Base-by-base conservation (phyloP, 495 filamentous ascomycete genomes). In the Amphirosellinia nigrospora region DNA sequence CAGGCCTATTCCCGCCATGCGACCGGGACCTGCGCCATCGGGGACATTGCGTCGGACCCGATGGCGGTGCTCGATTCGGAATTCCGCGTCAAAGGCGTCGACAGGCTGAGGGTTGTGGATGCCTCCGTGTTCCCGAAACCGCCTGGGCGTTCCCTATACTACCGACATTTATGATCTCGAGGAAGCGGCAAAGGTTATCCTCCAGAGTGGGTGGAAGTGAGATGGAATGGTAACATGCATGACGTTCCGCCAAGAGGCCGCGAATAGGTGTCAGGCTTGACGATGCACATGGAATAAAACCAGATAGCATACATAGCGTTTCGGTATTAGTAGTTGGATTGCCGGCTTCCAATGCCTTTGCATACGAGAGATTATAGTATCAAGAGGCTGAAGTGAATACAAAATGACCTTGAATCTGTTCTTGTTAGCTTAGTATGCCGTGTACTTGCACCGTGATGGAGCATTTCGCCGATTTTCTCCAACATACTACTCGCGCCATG, bases 81-180 rank as follows among this genome's bases (percentile, higher is more conserved):
- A 56, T 79, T 89, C 48, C 75, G 80, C 3, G 87, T 89, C 3
- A 76, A 79, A 5, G 88, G 87, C 2, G 85, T 89, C 6, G 70
- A 74, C 8, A 80, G 84, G 0, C 74, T 89, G 59, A 79, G 87
- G 0, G 85, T 89, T 41, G 87, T 85, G 0, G 87, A 90, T 74
- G 85, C 83, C 34, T 87, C 84, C 64, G 81, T 86, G 36, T 87
- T 90, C 77, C 89, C 88, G 16, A 79, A 75, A 8, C 71, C 87
- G 16, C 83, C 85, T 48, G 84, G 85, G 85, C 87, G 16, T 88
- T 89, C 62, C 87, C 88, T 0, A 85, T 87, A 71, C 85, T 89
- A 79, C 84, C 86, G 26, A 88, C 85, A 0, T 90, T 88, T 70
- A 86, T 86, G 50, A 82, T 91, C 71, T 85, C 85, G 5, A 86